phyloP scores from a whole-genome alignment of 768 basidiomycete genomes.

The Lentinus brumalis region DNA sequence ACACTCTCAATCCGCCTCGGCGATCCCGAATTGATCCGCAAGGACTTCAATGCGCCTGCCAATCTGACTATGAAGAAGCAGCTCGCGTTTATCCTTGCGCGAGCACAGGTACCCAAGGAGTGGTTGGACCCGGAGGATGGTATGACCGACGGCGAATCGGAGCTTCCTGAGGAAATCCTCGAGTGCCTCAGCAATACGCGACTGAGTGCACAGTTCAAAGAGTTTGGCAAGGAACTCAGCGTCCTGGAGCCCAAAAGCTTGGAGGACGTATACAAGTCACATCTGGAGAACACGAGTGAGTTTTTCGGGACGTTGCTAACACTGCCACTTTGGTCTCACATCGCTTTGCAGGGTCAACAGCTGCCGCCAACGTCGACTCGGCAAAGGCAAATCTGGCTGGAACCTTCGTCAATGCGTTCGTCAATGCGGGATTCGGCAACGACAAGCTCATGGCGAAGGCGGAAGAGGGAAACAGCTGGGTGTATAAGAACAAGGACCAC shows the following conservation, averaged over 20 bases:
- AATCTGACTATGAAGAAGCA: constrained; percentile 97
- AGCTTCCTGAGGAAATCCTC: constrained; percentile 78
- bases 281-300: constrained; percentile 87
- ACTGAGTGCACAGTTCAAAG: constrained; percentile 81
- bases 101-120: constrained; percentile 87
- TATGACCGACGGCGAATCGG: constrained; percentile 54
- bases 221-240: constrained; percentile 92
- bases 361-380: constrained; percentile 83
- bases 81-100: constrained; percentile 90
- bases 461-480: constrained; percentile 96
- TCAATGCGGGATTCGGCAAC: constrained; percentile 98
- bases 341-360: constrained; percentile 53
- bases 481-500: constrained; percentile 99
- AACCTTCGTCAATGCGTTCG: constrained; percentile 98
- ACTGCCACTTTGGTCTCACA: background rate
- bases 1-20: constrained; percentile 83
- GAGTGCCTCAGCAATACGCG: constrained; percentile 87
- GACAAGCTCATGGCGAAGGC: constrained; percentile 98
- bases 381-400: constrained; percentile 93
- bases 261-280: constrained; percentile 97
- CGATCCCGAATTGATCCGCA: constrained; percentile 75
- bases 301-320: background rate
- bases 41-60: constrained; percentile 87
- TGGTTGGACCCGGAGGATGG: constrained; percentile 71
- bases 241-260: constrained; percentile 87